A percentile compares a stretch with the other conserved stretches of the same genome.
Evolutionary conservation across 2,329 filamentous ascomycete species (phyloP).

Genomic region (Fusarium lateritium): DNA sequence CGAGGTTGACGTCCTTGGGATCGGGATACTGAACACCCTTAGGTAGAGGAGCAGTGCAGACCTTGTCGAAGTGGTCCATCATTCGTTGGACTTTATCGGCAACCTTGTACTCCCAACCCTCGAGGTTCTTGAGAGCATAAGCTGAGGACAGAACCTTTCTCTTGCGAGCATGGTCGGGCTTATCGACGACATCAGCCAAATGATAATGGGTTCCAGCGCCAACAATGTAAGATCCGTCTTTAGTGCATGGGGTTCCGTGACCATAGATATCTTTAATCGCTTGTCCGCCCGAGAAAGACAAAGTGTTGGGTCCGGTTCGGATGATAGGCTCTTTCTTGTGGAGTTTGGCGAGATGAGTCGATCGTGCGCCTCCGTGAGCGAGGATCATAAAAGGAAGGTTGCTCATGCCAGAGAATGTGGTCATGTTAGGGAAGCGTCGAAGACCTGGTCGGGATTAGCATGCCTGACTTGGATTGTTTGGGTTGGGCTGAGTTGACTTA

Average conservation of each 20-base stretch:
- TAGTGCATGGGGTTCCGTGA: constrained; percentile 64
- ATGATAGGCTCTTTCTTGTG: constrained; percentile 59
- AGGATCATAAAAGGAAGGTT: constrained; percentile 34
- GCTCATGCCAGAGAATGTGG: constrained; percentile 39
- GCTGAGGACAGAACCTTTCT: constrained; percentile 65
- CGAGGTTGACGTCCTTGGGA: constrained; percentile 61
- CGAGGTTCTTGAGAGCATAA: constrained; percentile 68
- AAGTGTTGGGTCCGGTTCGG: constrained; percentile 44
- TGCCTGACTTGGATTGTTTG: accelerated
- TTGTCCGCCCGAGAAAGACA: constrained; percentile 46
- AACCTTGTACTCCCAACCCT: constrained; percentile 69
- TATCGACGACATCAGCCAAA: constrained; percentile 67
- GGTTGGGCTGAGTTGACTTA: no score
- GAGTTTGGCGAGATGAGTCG: constrained; percentile 58
- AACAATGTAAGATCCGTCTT: constrained; percentile 62
- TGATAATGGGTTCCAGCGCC: constrained; percentile 64
- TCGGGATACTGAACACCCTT: constrained; percentile 44
- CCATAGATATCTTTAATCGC: constrained; percentile 56
- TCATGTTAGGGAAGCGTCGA: constrained; percentile 36
- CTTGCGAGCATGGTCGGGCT: constrained; percentile 66
- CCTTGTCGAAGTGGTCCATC: constrained; percentile 60
- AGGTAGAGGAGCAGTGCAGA: constrained; percentile 57
- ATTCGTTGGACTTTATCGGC: constrained; percentile 64
- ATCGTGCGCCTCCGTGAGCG: constrained; percentile 17
- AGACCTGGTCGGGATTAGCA: constrained; percentile 15